A percentile compares a stretch with the other conserved stretches of the same genome.
phyloP scores from a whole-genome alignment of 371 early-diverging fungal genomes.

The Actinomortierella wolfii region DNA sequence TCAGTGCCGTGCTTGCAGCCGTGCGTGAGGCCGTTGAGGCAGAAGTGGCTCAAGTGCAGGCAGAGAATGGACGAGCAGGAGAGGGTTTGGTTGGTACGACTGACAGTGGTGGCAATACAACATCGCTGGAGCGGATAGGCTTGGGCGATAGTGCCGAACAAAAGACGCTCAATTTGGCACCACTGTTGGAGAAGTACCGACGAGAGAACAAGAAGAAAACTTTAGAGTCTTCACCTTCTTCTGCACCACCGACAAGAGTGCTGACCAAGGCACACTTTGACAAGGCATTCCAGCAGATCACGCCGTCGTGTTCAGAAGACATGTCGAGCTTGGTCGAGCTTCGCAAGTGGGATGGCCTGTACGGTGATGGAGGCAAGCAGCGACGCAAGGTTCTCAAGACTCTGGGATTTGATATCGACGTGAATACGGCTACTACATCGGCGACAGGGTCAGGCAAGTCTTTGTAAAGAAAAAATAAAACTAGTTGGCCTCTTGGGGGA shows the following conservation, averaged over 20 bases:
- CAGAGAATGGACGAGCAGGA: background rate
- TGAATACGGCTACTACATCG: background rate
- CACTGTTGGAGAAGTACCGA: slow-evolving; percentile 17
- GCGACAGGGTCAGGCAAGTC: background rate
- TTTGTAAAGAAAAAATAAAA: background rate
- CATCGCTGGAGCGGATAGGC: too few relatives aligned
- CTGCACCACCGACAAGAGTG: slow-evolving; percentile 14
- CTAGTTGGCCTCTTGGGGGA: background rate
- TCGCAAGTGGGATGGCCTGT: slow-evolving; percentile 87
- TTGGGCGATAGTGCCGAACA: too few relatives aligned
- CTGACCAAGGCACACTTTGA: slow-evolving; percentile 73
- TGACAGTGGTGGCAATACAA: background rate
- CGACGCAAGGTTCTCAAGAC: slow-evolving; percentile 32
- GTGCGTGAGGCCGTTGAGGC: slow-evolving; percentile 62
- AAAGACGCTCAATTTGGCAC: slow-evolving; percentile 46
- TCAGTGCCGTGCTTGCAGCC: slow-evolving; percentile 86
- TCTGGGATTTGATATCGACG: slow-evolving; percentile 21
- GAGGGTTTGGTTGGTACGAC: background rate
- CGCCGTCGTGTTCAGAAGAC: slow-evolving; percentile 86
- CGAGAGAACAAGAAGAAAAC: slow-evolving; percentile 9
- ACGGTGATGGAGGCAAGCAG: slow-evolving; percentile 77
- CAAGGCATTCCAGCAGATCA: slow-evolving; percentile 77
- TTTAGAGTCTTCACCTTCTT: background rate
- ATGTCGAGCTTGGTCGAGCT: slow-evolving; percentile 84
- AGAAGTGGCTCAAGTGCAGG: slow-evolving; percentile 30